Percentiles rank a stretch among this genome's conserved stretches.
Conservation (phyloP, 225 moss, liverwort and hornwort genomes). For the Neckera pumila region DNA sequence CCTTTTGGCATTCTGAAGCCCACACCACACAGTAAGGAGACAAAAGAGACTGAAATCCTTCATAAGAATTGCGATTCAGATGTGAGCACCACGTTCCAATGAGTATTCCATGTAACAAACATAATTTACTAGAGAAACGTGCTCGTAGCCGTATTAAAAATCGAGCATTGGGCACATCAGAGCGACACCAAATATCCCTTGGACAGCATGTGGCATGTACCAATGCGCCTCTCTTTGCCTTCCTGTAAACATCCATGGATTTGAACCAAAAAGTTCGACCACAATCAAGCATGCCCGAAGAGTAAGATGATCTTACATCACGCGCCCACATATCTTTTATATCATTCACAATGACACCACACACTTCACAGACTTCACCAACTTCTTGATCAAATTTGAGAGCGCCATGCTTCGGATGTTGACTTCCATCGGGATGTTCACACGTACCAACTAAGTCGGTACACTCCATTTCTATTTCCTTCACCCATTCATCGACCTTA, state of each 20-base stretch:
- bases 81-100: not conserved
- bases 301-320: conserved; percentile 38
- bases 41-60: not conserved
- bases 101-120: not conserved
- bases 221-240: not conserved
- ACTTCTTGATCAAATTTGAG: conserved; percentile 27
- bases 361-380: conserved; percentile 40
- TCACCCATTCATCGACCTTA: conserved; percentile 8
- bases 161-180: not conserved
- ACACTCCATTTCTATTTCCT: conserved; percentile 1
- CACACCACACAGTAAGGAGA: not conserved
- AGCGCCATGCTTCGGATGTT: conserved; percentile 22
- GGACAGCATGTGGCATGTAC: not conserved
- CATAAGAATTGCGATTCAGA: not conserved
- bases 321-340: conserved; percentile 44
- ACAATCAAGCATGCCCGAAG: not conserved
- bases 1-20: conserved; percentile 33
- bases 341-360: conserved; percentile 32
- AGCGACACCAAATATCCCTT: not conserved
- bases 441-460: not conserved
- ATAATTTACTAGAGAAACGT: not conserved
- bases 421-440: conserved; percentile 13
- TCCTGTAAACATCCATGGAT: not conserved
- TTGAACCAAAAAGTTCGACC: not conserved
- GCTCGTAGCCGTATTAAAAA: not conserved